Percentiles rank a stretch among this genome's conserved stretches.
Conservation (phyloP, 2,329 filamentous ascomycete genomes). For the Aspergillus sp. region DNA sequence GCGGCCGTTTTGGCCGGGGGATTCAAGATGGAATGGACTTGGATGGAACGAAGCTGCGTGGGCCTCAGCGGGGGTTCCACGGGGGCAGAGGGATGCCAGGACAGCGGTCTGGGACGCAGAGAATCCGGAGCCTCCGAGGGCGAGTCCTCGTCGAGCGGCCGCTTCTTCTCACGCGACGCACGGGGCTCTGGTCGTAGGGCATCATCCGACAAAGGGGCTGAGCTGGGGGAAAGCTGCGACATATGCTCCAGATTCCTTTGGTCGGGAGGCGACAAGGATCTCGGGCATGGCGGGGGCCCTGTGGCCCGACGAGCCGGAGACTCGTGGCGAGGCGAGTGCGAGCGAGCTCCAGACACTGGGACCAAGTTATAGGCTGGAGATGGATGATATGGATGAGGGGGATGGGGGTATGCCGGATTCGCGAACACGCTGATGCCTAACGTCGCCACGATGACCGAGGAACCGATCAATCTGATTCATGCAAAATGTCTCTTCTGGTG, state of each 20-base stretch:
- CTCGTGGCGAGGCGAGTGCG: constrained; percentile 34
- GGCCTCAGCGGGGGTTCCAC: constrained; percentile 35
- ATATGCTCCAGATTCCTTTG: constrained; percentile 37
- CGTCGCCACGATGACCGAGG: constrained; percentile 39
- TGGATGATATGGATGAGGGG: constrained; percentile 32
- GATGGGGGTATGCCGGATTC: constrained; percentile 31
- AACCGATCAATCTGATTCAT: constrained; percentile 1
- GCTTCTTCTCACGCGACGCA: constrained; percentile 22
- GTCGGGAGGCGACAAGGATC: constrained; percentile 22
- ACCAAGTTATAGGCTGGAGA: constrained; percentile 25
- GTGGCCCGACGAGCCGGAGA: constrained; percentile 35
- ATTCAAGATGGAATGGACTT: constrained; percentile 43
- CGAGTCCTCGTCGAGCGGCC: constrained; percentile 19
- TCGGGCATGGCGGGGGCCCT: constrained; percentile 39
- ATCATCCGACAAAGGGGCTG: constrained; percentile 30
- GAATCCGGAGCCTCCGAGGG: constrained; percentile 22
- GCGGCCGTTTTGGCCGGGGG: constrained; percentile 30
- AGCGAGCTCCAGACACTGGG: constrained; percentile 33
- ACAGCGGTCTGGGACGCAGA: constrained; percentile 29
- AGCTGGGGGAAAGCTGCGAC: constrained; percentile 35
- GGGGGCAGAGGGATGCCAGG: constrained; percentile 37
- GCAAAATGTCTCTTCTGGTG: neutral
- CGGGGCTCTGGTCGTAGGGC: constrained; percentile 20
- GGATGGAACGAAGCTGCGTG: constrained; percentile 34
- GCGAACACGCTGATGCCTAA: constrained; percentile 38